Conservation (phyloP, 2,329 filamentous ascomycete species). For the Colletotrichum siamense region DNA sequence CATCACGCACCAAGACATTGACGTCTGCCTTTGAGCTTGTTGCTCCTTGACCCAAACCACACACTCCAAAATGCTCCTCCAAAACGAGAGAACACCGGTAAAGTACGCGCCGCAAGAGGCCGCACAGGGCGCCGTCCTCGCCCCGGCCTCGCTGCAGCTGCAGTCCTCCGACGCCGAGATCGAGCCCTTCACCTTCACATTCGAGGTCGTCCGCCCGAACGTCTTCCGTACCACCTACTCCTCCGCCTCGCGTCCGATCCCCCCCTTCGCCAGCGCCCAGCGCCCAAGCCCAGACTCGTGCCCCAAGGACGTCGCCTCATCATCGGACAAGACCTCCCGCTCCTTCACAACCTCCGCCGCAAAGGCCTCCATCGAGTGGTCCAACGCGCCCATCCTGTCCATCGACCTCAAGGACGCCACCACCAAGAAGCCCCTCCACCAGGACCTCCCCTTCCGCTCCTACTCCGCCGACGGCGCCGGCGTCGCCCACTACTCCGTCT, state of each 20-base stretch:
- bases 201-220: conserved; percentile 66
- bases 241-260: conserved; percentile 64
- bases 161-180: conserved; percentile 5
- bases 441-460: conserved; percentile 68
- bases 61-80: conserved; percentile 6
- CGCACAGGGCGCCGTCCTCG: neutral
- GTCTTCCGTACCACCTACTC: conserved; percentile 74
- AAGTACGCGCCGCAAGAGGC: conserved; percentile 13
- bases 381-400: conserved; percentile 51
- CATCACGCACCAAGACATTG: neutral
- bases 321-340: conserved; percentile 34
- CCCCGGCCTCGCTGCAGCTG: conserved; percentile 2
- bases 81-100: conserved; percentile 10
- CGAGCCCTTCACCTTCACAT: conserved; percentile 60
- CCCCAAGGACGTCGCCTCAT: conserved; percentile 24
- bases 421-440: conserved; percentile 59
- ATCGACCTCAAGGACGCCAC: conserved; percentile 59
- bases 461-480: conserved; percentile 68
- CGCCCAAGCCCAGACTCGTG: conserved; percentile 34
- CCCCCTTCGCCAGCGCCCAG: conserved; percentile 67
- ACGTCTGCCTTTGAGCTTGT: neutral
- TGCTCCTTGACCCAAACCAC: neutral
- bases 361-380: conserved; percentile 64
- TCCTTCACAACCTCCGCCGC: conserved; percentile 34
- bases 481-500: conserved; percentile 68